These are phyloP conservation scores for Quercus agrifolia DNA, from an alignment of 306 rosid species.

Conservation along the genomic window DNA sequence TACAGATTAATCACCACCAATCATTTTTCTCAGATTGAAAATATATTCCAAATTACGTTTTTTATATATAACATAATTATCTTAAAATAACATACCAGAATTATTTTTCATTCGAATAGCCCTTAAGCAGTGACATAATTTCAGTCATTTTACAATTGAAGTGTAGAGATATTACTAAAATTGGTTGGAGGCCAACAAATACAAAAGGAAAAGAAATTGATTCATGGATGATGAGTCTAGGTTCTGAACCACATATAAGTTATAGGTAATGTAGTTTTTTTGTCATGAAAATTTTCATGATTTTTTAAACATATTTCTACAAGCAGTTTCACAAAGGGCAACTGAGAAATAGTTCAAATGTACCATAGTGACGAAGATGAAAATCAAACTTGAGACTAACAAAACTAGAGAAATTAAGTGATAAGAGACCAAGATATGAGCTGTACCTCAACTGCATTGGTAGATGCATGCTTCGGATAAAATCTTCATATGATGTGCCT, in stretches of 20 bases:
- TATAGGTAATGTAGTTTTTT: not conserved
- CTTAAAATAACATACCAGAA: not conserved
- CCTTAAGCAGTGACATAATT: not conserved
- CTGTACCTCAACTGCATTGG: slow-evolving; percentile 96
- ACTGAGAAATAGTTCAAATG: too few species aligned
- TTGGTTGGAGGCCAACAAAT: not conserved
- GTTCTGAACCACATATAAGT: not conserved
- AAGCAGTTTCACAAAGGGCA: not conserved
- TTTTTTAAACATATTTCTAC: not conserved
- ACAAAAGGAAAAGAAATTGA: not conserved
- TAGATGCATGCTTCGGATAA: slow-evolving; percentile 68
- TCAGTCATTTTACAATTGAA: not conserved
- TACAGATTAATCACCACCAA: too few species aligned
- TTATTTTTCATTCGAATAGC: not conserved
- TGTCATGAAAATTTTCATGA: not conserved
- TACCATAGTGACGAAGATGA: too few species aligned
- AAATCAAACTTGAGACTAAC: not conserved
- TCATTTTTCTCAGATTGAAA: not conserved
- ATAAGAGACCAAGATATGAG: slow-evolving; percentile 8
- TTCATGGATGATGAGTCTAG: not conserved
- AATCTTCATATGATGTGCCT: slow-evolving; percentile 92
- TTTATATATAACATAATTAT: too few species aligned
- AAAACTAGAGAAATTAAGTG: not conserved
- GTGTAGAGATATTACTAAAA: not conserved
- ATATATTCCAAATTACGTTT: too few species aligned